phyloP scores from a whole-genome alignment of 257 asterid species.

The Przewalskia tangutica region DNA sequence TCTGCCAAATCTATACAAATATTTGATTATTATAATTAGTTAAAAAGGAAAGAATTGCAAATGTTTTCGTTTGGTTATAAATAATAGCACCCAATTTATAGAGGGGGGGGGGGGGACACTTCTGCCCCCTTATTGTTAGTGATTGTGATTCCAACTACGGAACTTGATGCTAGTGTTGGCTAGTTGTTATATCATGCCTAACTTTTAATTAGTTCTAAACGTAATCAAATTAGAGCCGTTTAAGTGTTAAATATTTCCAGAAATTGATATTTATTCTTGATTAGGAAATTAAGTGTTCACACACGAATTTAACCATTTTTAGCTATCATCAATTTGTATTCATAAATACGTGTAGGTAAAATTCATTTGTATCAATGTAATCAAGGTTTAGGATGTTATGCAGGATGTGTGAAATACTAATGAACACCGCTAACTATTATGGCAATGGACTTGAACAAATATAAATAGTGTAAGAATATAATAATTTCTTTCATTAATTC shows the following conservation, averaged over 20 bases:
- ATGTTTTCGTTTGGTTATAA: not conserved
- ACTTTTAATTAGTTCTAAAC: not conserved
- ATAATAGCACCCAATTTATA: not conserved
- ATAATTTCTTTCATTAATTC: too few species aligned
- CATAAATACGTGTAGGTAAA: not conserved
- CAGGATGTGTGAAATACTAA: too few species aligned
- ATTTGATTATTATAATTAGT: not conserved
- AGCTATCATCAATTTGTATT: not conserved
- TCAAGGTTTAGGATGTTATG: too few species aligned
- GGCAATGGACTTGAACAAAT: too few species aligned
- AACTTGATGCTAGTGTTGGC: not conserved
- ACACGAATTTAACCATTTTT: not conserved
- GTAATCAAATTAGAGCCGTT: not conserved
- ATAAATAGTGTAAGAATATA: too few species aligned
- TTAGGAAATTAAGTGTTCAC: not conserved
- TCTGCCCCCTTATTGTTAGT: not conserved
- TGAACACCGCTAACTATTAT: too few species aligned
- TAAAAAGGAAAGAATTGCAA: not conserved
- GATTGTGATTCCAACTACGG: not conserved
- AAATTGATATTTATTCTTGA: too few species aligned
- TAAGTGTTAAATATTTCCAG: too few species aligned
- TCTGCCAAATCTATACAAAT: constrained; percentile 1
- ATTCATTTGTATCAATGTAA: not conserved
- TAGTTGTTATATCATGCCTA: not conserved
- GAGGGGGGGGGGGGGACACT: too few species aligned